These are phyloP conservation scores for Agrocybe pediades DNA, from an alignment of 768 basidiomycete species.

Conservation along the genomic window DNA sequence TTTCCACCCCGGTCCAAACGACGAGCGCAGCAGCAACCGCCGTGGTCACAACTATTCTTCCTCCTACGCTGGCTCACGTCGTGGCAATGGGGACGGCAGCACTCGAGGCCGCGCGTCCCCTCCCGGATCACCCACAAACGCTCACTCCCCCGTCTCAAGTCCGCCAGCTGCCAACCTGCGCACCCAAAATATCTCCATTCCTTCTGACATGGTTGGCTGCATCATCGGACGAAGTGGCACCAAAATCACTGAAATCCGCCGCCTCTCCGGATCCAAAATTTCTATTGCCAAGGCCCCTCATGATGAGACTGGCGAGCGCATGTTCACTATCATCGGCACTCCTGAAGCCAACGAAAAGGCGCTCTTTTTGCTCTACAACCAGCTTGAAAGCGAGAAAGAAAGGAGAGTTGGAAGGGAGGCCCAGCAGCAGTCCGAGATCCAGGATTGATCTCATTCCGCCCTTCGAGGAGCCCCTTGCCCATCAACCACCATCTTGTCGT, in stretches of 20 bases:
- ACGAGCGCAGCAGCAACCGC: conserved; percentile 62
- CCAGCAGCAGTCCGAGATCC: conserved; percentile 70
- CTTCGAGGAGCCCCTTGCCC: too few relatives aligned
- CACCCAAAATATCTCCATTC: conserved; percentile 99
- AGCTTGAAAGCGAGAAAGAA: conserved; percentile 96
- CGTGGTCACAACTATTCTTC: conserved; percentile 52
- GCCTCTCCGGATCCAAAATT: conserved; percentile 96
- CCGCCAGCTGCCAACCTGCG: conserved; percentile 80
- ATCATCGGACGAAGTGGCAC: conserved; percentile 96
- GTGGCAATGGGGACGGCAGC: conserved; percentile 61
- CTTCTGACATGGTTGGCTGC: conserved; percentile 98
- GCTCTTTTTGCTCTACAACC: conserved; percentile 94
- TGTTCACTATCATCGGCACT: conserved; percentile 98
- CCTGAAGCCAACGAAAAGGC: conserved; percentile 98
- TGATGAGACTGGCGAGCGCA: conserved; percentile 97
- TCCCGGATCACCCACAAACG: conserved; percentile 42
- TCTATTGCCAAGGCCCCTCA: conserved; percentile 99
- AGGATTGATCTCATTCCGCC: conserved; percentile 34
- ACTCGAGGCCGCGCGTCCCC: conserved; percentile 51
- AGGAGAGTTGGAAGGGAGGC: conserved; percentile 85
- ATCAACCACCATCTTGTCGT: too few relatives aligned
- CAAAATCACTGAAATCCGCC: conserved; percentile 99
- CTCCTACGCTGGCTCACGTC: conserved; percentile 53
- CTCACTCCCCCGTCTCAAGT: conserved; percentile 50
- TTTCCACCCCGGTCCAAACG: conserved; percentile 91